Conservation (phyloP, 441 rosid species). For the Pelargonium exstipulatum region DNA sequence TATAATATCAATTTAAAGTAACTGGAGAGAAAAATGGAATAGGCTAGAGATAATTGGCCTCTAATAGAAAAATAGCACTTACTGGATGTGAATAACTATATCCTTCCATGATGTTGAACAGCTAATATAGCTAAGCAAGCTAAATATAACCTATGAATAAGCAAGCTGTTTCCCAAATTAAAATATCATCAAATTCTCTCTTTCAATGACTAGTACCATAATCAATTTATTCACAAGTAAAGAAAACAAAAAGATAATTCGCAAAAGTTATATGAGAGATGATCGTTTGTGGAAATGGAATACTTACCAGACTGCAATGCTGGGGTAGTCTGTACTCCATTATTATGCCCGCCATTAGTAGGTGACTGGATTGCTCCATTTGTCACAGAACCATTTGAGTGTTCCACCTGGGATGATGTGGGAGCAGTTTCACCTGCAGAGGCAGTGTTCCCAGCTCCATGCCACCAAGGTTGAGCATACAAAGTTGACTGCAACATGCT, state of each 20-base stretch:
- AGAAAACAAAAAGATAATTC: not conserved
- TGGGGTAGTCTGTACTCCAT: conserved; percentile 19
- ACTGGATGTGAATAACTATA: not conserved
- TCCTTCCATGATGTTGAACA: not conserved
- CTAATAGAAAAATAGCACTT: not conserved
- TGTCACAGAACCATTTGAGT: conserved; percentile 23
- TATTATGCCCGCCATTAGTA: conserved; percentile 24
- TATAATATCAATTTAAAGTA: no score
- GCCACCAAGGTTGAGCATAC: conserved; percentile 56
- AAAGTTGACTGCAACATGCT: conserved; percentile 29
- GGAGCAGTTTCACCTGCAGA: conserved; percentile 28
- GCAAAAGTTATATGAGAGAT: not conserved
- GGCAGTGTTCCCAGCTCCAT: conserved; percentile 30
- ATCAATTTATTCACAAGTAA: not conserved
- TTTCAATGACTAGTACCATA: not conserved
- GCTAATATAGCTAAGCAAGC: not conserved
- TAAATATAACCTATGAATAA: no score
- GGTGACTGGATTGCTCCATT: conserved; percentile 28
- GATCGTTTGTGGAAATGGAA: conserved; percentile 8
- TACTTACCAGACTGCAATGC: conserved; percentile 21
- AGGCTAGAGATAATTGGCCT: not conserved
- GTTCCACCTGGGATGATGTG: conserved; percentile 25
- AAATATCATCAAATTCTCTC: not conserved
- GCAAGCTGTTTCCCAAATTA: not conserved
- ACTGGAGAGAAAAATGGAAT: no score